Conservation (phyloP, 192 early-diverging fungal species). For the Backusella macrospora region DNA sequence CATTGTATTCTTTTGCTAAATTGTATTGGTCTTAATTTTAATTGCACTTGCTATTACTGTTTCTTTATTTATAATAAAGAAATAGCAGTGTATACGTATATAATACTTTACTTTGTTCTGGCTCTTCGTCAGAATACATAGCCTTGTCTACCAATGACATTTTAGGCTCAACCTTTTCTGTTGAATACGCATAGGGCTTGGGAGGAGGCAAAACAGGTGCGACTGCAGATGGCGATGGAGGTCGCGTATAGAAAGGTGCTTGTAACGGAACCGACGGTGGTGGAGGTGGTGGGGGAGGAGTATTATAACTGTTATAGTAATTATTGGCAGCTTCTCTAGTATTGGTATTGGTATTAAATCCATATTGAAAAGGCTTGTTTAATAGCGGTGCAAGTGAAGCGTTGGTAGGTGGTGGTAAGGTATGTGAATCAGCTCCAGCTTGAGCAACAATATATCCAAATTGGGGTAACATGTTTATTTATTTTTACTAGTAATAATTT, state of each 20-base stretch:
- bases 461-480: conserved; percentile 25
- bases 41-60: background rate
- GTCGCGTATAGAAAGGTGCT: conserved; percentile 5
- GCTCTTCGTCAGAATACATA: conserved; percentile 5
- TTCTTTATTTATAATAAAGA: background rate
- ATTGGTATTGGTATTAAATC: background rate
- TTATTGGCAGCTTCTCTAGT: background rate
- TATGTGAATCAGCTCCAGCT: conserved; percentile 27
- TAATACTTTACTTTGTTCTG: conserved; percentile 1
- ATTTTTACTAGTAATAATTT: background rate
- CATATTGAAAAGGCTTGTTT: conserved; percentile 13
- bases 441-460: conserved; percentile 34
- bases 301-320: background rate
- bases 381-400: conserved; percentile 17
- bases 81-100: background rate
- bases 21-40: background rate
- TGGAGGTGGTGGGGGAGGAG: background rate
- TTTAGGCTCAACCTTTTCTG: background rate
- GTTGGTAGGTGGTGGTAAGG: conserved; percentile 18
- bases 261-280: too few species aligned
- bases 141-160: background rate
- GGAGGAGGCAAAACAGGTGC: background rate
- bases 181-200: background rate
- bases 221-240: background rate
- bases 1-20: conserved; percentile 22